A percentile compares a stretch with the other conserved stretches of the same genome.
phyloP scores from a whole-genome alignment of 2,329 filamentous ascomycete genomes.

The Fusarium decemcellulare region DNA sequence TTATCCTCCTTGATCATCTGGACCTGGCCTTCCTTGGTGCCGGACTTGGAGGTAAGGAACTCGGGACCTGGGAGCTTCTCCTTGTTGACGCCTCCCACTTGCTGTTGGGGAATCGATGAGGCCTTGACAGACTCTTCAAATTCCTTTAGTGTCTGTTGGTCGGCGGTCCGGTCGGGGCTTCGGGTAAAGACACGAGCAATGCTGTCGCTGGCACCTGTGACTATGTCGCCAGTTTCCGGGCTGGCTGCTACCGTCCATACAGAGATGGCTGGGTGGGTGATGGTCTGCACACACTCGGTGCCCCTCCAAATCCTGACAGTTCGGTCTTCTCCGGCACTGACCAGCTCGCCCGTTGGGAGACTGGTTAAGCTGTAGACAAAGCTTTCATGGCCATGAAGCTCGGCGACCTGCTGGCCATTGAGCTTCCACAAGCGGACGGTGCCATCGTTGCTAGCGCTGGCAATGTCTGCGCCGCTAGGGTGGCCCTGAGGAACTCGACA shows the following conservation, averaged over 20 bases:
- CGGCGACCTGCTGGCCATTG: constrained; percentile 80
- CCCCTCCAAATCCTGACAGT: constrained; percentile 92
- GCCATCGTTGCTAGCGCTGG: constrained; percentile 94
- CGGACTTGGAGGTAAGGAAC: constrained; percentile 84
- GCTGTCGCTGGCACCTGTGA: constrained; percentile 92
- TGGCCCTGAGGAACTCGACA: constrained; percentile 84
- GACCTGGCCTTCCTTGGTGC: constrained; percentile 96
- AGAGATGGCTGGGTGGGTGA: constrained; percentile 96
- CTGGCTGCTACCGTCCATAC: constrained; percentile 95
- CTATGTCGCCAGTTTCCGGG: constrained; percentile 87
- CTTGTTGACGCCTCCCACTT: constrained; percentile 88
- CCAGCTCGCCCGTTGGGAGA: constrained; percentile 86
- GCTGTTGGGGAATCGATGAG: constrained; percentile 90
- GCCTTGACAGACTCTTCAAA: constrained; percentile 88
- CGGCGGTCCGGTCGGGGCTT: constrained; percentile 77
- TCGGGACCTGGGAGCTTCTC: constrained; percentile 91
- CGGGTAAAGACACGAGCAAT: constrained; percentile 88
- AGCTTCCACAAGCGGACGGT: constrained; percentile 90
- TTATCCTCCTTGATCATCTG: constrained; percentile 90
- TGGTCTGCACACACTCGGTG: constrained; percentile 89
- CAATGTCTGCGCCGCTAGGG: constrained; percentile 89
- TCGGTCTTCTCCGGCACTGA: constrained; percentile 95
- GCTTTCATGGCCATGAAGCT: constrained; percentile 90
- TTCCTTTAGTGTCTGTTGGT: constrained; percentile 74
- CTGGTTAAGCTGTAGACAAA: constrained; percentile 91